phyloP scores from a whole-genome alignment of 2,329 filamentous ascomycete genomes.

The Pseudonectria buxi region DNA sequence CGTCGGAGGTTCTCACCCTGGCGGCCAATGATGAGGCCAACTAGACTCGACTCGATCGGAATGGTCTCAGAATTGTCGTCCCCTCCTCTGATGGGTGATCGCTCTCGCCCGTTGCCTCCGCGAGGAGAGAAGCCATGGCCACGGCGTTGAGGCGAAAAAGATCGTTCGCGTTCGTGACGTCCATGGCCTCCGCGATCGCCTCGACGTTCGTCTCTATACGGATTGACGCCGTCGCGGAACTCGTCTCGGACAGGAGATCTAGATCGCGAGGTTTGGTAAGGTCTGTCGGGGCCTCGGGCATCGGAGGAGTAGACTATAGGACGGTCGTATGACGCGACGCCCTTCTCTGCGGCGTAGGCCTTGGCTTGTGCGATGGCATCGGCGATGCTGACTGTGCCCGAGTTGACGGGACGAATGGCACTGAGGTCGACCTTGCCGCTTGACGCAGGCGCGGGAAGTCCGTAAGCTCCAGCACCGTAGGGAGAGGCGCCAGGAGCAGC shows the following conservation, averaged over 20 bases:
- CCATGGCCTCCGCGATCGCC: conserved; percentile 39
- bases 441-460: conserved; percentile 60
- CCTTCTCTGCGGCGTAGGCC: conserved; percentile 73
- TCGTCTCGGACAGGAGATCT: conserved; percentile 68
- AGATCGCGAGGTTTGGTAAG: conserved; percentile 61
- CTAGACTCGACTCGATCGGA: conserved; percentile 76
- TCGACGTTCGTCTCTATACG: conserved; percentile 79
- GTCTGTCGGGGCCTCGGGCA: conserved; percentile 32
- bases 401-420: conserved; percentile 69
- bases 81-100: conserved; percentile 48
- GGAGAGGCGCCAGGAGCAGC: conserved; percentile 26
- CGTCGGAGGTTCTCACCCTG: conserved; percentile 83
- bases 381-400: conserved; percentile 74
- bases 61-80: conserved; percentile 76
- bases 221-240: conserved; percentile 70
- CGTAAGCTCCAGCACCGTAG: conserved; percentile 35
- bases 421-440: conserved; percentile 76
- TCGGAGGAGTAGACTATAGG: conserved; percentile 40
- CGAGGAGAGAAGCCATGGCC: conserved; percentile 55
- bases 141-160: conserved; percentile 59
- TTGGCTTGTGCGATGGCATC: conserved; percentile 82
- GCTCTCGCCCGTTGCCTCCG: conserved; percentile 46
- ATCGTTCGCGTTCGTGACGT: conserved; percentile 56
- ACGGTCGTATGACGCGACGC: conserved; percentile 57
- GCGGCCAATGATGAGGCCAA: conserved; percentile 84